Conservation (phyloP, 139 green algal genomes). For the Tetraselmis chui region DNA sequence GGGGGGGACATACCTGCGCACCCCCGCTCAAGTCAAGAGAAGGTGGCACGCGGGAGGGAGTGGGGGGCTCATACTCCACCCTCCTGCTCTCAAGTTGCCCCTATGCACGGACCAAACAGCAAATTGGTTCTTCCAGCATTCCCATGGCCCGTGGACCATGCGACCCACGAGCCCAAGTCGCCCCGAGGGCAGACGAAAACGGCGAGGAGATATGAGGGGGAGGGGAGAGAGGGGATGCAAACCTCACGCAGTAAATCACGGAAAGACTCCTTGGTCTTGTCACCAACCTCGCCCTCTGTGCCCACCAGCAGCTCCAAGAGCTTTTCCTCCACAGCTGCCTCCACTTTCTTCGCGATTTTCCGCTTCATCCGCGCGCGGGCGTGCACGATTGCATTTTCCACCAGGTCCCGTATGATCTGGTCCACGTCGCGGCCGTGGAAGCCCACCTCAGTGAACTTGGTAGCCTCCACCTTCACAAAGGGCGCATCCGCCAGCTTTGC, state of each 20-base stretch:
- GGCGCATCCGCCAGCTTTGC: conserved; percentile 89
- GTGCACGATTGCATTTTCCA: conserved; percentile 71
- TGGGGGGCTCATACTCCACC: neutral
- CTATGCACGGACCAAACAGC: too few relatives aligned
- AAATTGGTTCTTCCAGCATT: too few relatives aligned
- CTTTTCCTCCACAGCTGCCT: conserved; percentile 51
- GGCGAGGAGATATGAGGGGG: neutral
- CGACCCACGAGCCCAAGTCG: neutral
- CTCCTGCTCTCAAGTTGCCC: neutral
- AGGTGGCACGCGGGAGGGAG: neutral
- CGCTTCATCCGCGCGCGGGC: conserved; percentile 13
- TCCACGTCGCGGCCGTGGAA: conserved; percentile 96
- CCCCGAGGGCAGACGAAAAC: neutral
- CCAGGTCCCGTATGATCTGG: conserved; percentile 88
- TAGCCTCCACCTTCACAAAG: conserved; percentile 97
- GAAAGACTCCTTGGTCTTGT: conserved; percentile 33
- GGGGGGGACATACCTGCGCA: too few relatives aligned
- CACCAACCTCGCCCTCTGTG: neutral
- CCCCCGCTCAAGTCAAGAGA: neutral
- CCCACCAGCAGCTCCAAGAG: conserved; percentile 50
- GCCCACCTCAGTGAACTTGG: conserved; percentile 97
- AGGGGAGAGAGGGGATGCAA: neutral
- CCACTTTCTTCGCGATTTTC: conserved; percentile 24
- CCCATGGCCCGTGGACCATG: too few relatives aligned
- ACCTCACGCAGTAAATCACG: conserved; percentile 34